Evolutionary conservation across 2,329 filamentous ascomycete species (phyloP).

Genomic region (Aspergillaceae sp.): DNA sequence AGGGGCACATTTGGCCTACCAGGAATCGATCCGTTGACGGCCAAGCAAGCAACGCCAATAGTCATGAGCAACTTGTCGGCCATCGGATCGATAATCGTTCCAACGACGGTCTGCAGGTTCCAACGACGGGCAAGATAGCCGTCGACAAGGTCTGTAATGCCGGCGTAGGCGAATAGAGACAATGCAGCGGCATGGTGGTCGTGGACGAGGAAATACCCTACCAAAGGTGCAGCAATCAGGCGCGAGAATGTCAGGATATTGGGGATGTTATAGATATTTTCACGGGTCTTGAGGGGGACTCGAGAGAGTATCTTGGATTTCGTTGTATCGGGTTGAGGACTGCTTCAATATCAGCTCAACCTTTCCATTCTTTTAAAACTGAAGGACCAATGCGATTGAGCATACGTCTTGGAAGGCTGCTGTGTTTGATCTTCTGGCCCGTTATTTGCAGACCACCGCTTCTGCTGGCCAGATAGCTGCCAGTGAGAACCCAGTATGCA

Average conservation of each 20-base stretch:
- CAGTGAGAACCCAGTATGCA: not conserved
- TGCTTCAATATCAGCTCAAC: constrained; percentile 6
- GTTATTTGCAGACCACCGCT: constrained; percentile 18
- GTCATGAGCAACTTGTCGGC: constrained; percentile 97
- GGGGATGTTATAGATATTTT: constrained; percentile 96
- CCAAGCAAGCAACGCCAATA: constrained; percentile 74
- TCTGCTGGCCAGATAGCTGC: constrained; percentile 8
- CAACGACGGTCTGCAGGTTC: constrained; percentile 86
- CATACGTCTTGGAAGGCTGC: constrained; percentile 11
- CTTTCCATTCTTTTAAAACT: no score
- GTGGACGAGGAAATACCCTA: constrained; percentile 82
- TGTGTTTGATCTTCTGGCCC: constrained; percentile 12
- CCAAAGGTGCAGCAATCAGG: constrained; percentile 68
- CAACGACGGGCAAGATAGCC: constrained; percentile 86
- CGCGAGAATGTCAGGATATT: constrained; percentile 87
- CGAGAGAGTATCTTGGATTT: constrained; percentile 26
- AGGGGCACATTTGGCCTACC: constrained; percentile 41
- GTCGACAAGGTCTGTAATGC: constrained; percentile 83
- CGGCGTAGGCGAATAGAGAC: constrained; percentile 83
- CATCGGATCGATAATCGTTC: constrained; percentile 91
- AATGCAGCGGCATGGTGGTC: constrained; percentile 72
- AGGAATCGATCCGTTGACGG: constrained; percentile 72
- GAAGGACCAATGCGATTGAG: not conserved
- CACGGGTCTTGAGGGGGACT: constrained; percentile 43
- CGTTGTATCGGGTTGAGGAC: constrained; percentile 13